Evolutionary conservation across 495 filamentous ascomycete genomes (phyloP).

Genomic region (Xylaria scruposa): DNA sequence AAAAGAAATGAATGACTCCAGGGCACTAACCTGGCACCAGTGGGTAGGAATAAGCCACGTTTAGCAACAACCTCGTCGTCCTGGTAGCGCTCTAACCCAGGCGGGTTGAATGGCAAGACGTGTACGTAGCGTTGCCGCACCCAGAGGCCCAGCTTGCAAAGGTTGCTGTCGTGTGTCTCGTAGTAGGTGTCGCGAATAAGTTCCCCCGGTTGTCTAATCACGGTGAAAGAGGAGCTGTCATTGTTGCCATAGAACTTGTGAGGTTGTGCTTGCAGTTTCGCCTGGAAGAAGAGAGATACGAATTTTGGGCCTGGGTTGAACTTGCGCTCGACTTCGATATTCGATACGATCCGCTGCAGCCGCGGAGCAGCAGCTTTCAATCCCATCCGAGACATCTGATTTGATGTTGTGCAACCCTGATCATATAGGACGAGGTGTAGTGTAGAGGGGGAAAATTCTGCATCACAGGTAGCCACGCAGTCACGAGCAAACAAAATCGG

Average conservation of each 20-base stretch:
- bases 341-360: conserved; percentile 29
- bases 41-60: neutral
- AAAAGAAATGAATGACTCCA: neutral
- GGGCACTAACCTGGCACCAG: neutral
- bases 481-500: neutral
- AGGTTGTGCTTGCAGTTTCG: neutral
- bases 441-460: neutral
- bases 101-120: neutral
- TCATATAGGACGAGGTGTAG: neutral
- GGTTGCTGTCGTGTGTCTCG: conserved; percentile 28
- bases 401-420: neutral
- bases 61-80: neutral
- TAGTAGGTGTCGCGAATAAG: conserved; percentile 33
- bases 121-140: conserved; percentile 26
- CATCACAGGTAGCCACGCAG: neutral
- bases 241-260: neutral
- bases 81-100: neutral
- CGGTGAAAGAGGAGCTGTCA: conserved; percentile 3
- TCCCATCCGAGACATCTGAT: conserved; percentile 4
- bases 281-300: conserved; percentile 15
- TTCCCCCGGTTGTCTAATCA: neutral
- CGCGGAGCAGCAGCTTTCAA: conserved; percentile 16
- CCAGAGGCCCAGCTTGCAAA: conserved; percentile 29
- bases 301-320: conserved; percentile 31
- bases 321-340: conserved; percentile 34